Conservation (phyloP, 2,329 filamentous ascomycete genomes). For the Penicillium frequentans region DNA sequence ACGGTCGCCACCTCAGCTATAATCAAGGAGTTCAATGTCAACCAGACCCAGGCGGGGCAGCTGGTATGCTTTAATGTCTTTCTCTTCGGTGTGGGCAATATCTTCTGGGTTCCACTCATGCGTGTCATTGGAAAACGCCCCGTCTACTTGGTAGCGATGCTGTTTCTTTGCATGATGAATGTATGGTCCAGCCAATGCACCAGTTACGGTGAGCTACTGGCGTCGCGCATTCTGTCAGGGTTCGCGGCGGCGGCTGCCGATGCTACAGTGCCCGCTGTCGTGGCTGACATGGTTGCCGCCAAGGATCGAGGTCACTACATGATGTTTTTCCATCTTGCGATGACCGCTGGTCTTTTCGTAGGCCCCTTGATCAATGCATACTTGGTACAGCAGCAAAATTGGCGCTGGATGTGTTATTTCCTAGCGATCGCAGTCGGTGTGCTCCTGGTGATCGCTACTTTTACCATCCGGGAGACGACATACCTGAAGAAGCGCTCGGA, state of each 20-base stretch:
- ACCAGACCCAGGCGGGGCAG: slow-evolving; percentile 23
- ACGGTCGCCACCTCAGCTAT: slow-evolving; percentile 37
- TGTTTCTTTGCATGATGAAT: slow-evolving; percentile 33
- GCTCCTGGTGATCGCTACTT: slow-evolving; percentile 17
- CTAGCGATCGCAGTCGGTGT: slow-evolving; percentile 22
- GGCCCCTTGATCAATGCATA: slow-evolving; percentile 36
- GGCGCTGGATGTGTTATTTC: slow-evolving; percentile 31
- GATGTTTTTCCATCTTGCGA: slow-evolving; percentile 41
- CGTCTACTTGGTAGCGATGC: slow-evolving; percentile 37
- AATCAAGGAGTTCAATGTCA: slow-evolving; percentile 28
- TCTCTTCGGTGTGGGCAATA: slow-evolving; percentile 25
- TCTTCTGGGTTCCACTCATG: slow-evolving; percentile 29
- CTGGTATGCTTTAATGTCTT: slow-evolving; percentile 29
- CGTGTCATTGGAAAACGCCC: slow-evolving; percentile 36
- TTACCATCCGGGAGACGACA: slow-evolving; percentile 26
- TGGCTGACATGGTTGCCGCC: slow-evolving; percentile 37
- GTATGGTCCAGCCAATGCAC: slow-evolving; percentile 34
- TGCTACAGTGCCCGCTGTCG: slow-evolving; percentile 37
- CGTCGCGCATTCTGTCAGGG: slow-evolving; percentile 28
- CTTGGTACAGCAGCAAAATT: slow-evolving; percentile 22
- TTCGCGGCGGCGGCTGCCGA: slow-evolving; percentile 33
- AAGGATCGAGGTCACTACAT: slow-evolving; percentile 37
- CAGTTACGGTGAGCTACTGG: slow-evolving; percentile 26
- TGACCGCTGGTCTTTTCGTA: slow-evolving; percentile 38
- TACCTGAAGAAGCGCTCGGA: slow-evolving; percentile 8